A percentile compares a stretch with the other conserved stretches of the same genome.
Evolutionary conservation across 2,329 filamentous ascomycete species (phyloP).

Genomic region (Colletotrichum spinosum): DNA sequence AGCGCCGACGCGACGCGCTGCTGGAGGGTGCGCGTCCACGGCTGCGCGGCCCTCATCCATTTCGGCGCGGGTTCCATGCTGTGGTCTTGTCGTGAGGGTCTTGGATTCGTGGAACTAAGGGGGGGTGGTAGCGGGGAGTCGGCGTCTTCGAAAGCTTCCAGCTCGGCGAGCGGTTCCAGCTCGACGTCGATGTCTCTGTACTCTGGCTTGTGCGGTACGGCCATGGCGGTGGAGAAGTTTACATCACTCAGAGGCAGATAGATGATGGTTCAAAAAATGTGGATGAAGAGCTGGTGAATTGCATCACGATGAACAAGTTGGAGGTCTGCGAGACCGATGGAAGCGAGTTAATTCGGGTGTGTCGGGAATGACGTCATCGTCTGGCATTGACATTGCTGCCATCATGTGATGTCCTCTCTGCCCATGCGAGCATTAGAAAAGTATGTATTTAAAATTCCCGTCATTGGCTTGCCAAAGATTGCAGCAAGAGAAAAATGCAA

Average conservation of each 20-base stretch:
- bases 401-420: conserved; percentile 17
- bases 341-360: conserved; percentile 4
- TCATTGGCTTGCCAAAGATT: too few relatives aligned
- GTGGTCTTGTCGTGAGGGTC: not conserved
- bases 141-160: conserved; percentile 4
- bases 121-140: conserved; percentile 29
- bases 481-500: too few relatives aligned
- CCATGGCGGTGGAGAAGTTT: not conserved
- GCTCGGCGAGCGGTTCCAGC: conserved; percentile 15
- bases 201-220: not conserved
- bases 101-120: too few relatives aligned
- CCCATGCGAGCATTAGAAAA: not conserved
- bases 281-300: not conserved
- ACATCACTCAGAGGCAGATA: not conserved
- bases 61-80: conserved; percentile 8
- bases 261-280: not conserved
- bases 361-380: not conserved
- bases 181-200: conserved; percentile 30
- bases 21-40: not conserved
- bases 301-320: not conserved
- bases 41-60: conserved; percentile 26
- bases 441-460: too few relatives aligned
- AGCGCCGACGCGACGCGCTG: conserved; percentile 26
- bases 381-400: too few relatives aligned
- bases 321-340: not conserved